phyloP scores from a whole-genome alignment of 345 rosid species.

The Acer campestre region DNA sequence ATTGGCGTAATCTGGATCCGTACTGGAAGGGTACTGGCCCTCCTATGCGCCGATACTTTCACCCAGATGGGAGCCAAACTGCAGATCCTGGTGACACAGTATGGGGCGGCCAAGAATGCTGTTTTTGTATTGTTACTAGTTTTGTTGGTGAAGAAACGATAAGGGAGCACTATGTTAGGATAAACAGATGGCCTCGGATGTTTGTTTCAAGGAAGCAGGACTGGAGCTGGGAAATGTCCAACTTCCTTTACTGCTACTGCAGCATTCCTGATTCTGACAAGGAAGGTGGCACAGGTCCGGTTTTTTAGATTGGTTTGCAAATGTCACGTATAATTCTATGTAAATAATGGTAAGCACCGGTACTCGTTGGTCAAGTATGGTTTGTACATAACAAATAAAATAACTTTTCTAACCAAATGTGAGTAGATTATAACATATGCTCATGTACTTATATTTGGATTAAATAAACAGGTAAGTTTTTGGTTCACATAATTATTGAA shows the following conservation, averaged over 20 bases:
- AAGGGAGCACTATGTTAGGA: slow-evolving; percentile 59
- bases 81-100: slow-evolving; percentile 60
- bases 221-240: slow-evolving; percentile 76
- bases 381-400: neutral
- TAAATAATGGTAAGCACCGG: neutral
- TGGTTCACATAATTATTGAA: slow-evolving; percentile 1
- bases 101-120: slow-evolving; percentile 74
- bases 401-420: neutral
- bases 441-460: neutral
- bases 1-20: slow-evolving; percentile 64
- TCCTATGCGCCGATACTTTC: slow-evolving; percentile 59
- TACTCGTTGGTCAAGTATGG: neutral
- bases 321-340: neutral
- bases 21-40: slow-evolving; percentile 55
- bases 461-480: neutral
- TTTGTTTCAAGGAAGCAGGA: slow-evolving; percentile 50
- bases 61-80: slow-evolving; percentile 62
- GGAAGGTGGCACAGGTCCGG: slow-evolving; percentile 50
- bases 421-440: neutral
- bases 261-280: slow-evolving; percentile 51
- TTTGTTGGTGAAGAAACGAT: slow-evolving; percentile 44
- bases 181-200: slow-evolving; percentile 59
- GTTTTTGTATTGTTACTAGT: slow-evolving; percentile 49
- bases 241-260: slow-evolving; percentile 45
- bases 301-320: neutral